These are phyloP conservation scores for Leishmania amazonensis DNA, from an alignment of 208 protist species.

Conservation along the genomic window DNA sequence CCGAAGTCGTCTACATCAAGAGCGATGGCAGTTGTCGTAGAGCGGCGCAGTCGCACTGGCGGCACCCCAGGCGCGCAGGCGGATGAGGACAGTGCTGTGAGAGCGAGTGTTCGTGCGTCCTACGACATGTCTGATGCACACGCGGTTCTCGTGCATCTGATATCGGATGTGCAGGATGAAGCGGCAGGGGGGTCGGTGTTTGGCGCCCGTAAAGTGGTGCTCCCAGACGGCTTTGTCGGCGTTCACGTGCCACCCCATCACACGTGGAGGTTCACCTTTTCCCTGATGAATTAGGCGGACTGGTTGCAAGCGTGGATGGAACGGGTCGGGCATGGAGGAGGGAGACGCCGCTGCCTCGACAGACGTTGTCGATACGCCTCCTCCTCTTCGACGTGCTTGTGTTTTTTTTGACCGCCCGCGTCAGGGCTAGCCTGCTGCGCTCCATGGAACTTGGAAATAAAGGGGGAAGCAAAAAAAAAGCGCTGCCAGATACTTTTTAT, in stretches of 20 bases:
- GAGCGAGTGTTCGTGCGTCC: not conserved
- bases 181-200: slow-evolving; percentile 6
- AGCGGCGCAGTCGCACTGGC: slow-evolving; percentile 1
- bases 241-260: slow-evolving; percentile 10
- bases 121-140: slow-evolving; percentile 1
- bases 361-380: not conserved
- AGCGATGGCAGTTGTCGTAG: not conserved
- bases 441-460: not conserved
- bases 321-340: no score
- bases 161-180: not conserved
- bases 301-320: not conserved
- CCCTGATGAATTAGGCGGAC: not conserved
- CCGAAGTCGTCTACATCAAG: not conserved
- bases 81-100: not conserved
- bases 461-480: not conserved
- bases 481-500: not conserved
- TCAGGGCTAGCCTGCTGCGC: not conserved
- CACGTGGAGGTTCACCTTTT: slow-evolving; percentile 25
- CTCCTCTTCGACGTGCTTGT: not conserved
- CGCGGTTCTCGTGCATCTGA: slow-evolving; percentile 16
- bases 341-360: not conserved
- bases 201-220: not conserved
- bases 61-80: no score
- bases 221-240: not conserved
- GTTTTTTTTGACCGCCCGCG: no score